Evolutionary conservation across 306 rosid genomes (phyloP).

Genomic region (Styphnolobium japonicum): DNA sequence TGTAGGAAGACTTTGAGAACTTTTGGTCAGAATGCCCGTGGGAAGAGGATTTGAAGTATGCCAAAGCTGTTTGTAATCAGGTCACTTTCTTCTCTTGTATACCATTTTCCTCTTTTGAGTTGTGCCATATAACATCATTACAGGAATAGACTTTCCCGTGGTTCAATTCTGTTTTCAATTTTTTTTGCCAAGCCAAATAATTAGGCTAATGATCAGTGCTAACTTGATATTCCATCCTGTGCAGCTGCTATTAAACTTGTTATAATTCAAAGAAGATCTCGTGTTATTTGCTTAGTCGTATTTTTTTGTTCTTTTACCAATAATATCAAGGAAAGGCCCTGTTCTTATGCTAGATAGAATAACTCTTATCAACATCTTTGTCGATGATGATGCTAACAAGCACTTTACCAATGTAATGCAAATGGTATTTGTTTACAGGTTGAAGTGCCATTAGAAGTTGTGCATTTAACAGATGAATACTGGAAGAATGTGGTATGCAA

Average conservation of each 20-base stretch:
- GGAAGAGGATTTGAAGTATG: slow-evolving; percentile 90
- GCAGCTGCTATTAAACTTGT: too few species aligned
- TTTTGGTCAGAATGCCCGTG: slow-evolving; percentile 97
- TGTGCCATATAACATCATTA: too few species aligned
- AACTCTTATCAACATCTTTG: neutral
- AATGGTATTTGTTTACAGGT: slow-evolving; percentile 47
- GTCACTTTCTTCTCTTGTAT: slow-evolving; percentile 36
- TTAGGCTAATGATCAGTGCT: too few species aligned
- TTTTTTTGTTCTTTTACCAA: too few species aligned
- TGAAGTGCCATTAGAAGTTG: slow-evolving; percentile 79
- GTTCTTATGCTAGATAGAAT: neutral
- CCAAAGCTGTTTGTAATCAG: slow-evolving; percentile 81
- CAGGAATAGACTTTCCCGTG: too few species aligned
- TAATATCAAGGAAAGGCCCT: neutral
- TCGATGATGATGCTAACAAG: neutral
- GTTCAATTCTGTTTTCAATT: too few species aligned
- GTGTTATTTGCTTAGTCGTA: too few species aligned
- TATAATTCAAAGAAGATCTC: too few species aligned
- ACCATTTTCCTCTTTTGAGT: neutral
- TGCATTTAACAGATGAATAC: slow-evolving; percentile 92
- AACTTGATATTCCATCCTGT: too few species aligned
- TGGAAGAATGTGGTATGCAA: slow-evolving; percentile 83
- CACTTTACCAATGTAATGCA: neutral
- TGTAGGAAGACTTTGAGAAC: slow-evolving; percentile 93
- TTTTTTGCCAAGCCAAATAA: too few species aligned